Conservation (phyloP, 2,329 filamentous ascomycete genomes). For the Botrytis deweyae region DNA sequence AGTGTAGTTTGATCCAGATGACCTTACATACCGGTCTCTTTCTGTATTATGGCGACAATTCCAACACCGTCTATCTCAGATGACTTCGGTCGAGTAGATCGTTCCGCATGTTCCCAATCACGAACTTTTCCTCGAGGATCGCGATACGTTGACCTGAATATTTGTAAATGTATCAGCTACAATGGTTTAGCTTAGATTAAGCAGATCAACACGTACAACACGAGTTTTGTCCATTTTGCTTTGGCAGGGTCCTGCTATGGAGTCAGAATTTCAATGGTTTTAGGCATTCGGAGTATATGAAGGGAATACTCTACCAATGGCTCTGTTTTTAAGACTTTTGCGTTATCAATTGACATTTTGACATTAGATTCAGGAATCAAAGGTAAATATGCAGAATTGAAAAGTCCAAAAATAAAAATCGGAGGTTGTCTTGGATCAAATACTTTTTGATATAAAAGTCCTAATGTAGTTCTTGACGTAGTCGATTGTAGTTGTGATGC, state of each 20-base stretch:
- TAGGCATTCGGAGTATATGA: neutral
- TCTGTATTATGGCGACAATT: slow-evolving; percentile 67
- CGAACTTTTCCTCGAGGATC: slow-evolving; percentile 60
- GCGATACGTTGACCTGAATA: slow-evolving; percentile 57
- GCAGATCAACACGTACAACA: slow-evolving; percentile 46
- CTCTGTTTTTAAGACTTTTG: slow-evolving; percentile 18
- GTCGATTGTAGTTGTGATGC: neutral
- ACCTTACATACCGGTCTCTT: slow-evolving; percentile 45
- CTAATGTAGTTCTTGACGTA: slow-evolving; percentile 16
- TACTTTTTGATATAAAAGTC: slow-evolving; percentile 12
- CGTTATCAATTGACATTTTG: slow-evolving; percentile 15
- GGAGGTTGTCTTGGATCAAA: neutral
- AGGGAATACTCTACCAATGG: slow-evolving; percentile 8
- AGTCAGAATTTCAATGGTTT: slow-evolving; percentile 7
- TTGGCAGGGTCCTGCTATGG: slow-evolving; percentile 41
- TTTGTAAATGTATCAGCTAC: slow-evolving; percentile 9
- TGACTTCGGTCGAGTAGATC: slow-evolving; percentile 62
- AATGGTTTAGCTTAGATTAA: neutral
- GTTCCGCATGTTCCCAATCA: slow-evolving; percentile 71
- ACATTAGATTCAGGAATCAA: neutral
- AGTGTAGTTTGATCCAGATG: neutral
- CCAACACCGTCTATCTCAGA: slow-evolving; percentile 70
- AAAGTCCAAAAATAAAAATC: neutral
- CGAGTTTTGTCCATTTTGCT: slow-evolving; percentile 59
- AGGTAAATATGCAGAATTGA: neutral